Evolutionary conservation across 139 green algal species (phyloP).

Genomic region (Tetraselmis striata): DNA sequence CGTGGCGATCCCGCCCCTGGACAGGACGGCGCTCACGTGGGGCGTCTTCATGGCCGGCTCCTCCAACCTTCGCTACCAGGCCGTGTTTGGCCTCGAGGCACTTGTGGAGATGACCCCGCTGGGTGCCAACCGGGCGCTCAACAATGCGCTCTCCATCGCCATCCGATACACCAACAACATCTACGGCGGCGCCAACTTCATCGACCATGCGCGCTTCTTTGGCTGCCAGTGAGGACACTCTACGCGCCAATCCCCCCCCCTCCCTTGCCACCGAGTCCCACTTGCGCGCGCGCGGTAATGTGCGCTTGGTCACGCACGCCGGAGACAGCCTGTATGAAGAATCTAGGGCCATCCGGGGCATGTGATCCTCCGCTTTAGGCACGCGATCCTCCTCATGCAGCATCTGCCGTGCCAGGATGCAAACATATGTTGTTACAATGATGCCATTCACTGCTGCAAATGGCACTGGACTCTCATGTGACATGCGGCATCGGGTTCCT

Average conservation of each 20-base stretch:
- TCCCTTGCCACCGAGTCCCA: too few species aligned
- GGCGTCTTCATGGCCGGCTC: constrained; percentile 95
- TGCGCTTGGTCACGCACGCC: too few species aligned
- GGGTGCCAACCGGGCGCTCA: not conserved
- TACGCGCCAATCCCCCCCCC: not conserved
- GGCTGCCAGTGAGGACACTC: not conserved
- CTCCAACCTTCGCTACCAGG: constrained; percentile 87
- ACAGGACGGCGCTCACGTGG: constrained; percentile 80
- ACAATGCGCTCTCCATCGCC: not conserved
- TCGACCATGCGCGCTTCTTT: not conserved
- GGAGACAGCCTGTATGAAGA: too few species aligned
- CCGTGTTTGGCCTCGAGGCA: constrained; percentile 83
- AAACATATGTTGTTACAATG: too few species aligned
- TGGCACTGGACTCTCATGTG: too few species aligned
- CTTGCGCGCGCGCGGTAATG: too few species aligned
- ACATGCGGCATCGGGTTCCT: too few species aligned
- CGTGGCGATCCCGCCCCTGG: constrained; percentile 64
- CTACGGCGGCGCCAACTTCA: not conserved
- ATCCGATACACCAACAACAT: not conserved
- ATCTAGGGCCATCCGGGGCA: too few species aligned
- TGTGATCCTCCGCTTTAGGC: too few species aligned
- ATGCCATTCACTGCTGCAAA: too few species aligned
- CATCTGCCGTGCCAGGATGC: too few species aligned
- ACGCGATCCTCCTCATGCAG: too few species aligned
- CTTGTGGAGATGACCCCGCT: constrained; percentile 64